Base-by-base conservation (phyloP, 345 rosid genomes). In the Luvunga scandens region DNA sequence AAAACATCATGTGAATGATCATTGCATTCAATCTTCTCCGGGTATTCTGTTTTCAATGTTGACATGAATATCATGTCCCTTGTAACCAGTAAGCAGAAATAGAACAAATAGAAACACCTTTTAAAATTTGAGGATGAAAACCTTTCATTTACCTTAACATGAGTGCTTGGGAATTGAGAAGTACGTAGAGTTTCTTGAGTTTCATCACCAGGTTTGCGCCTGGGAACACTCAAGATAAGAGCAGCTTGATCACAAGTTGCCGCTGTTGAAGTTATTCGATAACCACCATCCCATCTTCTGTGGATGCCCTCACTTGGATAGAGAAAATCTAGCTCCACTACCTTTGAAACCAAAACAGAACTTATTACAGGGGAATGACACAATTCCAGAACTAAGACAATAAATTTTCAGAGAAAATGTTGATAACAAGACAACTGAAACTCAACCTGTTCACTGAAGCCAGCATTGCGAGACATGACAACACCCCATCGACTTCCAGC, bases 271-370 rank as follows among this genome's bases (percentile, higher is more conserved):
- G 98, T 97, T 59, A 97, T 93, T 66, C 99, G 89, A 75, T 90
- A 97, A 71, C 99, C 98, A 72, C 85, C 73, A 81, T 97, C 98
- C 98, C 99, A 97, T 28, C 98, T 89, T 70, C 92, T 86, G 84
- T 97, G 99, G 73, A 97, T 90, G 55, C 99, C 99, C 85, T 97
- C 99, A 79, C 99, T 97, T 18, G 99, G 99, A 83, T 97, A 97
- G 30, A 94, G 95, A 83, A 97, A 94, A 90, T 97, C 99, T 38
- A 97, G 94, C 80, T 97, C 99, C 77, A 93, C 98, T 57, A 30
- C 31, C 31, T 30, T 30, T 30, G 31, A 30, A 30, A 30, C 31
- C 31, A 30, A 30, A 30, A 30, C 31, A 30, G 31, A 30, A 30
- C 31, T 30, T 30, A 30, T 30, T 30, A 30, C 2, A 30, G 31